Conservation (phyloP, 176 grass and related monocot species). For the Alopecurus myosuroides region DNA sequence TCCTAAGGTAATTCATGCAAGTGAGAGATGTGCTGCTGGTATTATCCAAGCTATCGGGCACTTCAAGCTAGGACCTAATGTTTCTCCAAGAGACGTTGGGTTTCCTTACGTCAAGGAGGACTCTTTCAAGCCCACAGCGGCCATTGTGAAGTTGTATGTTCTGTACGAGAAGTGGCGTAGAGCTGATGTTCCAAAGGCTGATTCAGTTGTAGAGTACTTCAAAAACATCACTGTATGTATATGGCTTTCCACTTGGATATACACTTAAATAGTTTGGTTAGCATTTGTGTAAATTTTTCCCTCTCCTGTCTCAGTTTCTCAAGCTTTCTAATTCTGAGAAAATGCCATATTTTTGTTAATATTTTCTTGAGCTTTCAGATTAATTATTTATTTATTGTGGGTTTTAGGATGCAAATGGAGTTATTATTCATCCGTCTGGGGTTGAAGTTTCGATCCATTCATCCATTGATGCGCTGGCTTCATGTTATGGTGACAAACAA, state of each 20-base stretch:
- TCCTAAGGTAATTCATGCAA: slow-evolving; percentile 6
- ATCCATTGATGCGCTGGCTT: slow-evolving; percentile 31
- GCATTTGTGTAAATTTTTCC: not conserved
- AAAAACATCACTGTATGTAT: slow-evolving; percentile 56
- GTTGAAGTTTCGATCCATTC: slow-evolving; percentile 41
- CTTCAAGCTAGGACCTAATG: slow-evolving; percentile 19
- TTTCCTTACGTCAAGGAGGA: slow-evolving; percentile 35
- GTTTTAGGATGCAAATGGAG: slow-evolving; percentile 53
- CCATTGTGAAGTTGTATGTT: slow-evolving; percentile 63
- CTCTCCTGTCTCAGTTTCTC: not conserved
- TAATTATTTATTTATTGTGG: not conserved
- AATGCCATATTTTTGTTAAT: not conserved
- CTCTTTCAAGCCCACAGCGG: slow-evolving; percentile 32
- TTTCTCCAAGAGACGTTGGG: slow-evolving; percentile 26
- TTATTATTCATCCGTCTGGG: slow-evolving; percentile 57
- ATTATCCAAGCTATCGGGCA: slow-evolving; percentile 14
- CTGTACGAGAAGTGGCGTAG: slow-evolving; percentile 60
- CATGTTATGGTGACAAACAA: slow-evolving; percentile 64
- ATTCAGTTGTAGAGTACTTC: slow-evolving; percentile 38
- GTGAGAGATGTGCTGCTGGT: slow-evolving; percentile 5
- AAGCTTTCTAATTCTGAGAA: not conserved
- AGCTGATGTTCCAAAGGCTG: slow-evolving; percentile 42
- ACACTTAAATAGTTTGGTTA: not conserved
- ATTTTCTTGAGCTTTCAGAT: not conserved
- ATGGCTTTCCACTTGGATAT: not conserved